phyloP scores from a whole-genome alignment of 129 eudicot species.

The Chrysanthemum seticuspe region DNA sequence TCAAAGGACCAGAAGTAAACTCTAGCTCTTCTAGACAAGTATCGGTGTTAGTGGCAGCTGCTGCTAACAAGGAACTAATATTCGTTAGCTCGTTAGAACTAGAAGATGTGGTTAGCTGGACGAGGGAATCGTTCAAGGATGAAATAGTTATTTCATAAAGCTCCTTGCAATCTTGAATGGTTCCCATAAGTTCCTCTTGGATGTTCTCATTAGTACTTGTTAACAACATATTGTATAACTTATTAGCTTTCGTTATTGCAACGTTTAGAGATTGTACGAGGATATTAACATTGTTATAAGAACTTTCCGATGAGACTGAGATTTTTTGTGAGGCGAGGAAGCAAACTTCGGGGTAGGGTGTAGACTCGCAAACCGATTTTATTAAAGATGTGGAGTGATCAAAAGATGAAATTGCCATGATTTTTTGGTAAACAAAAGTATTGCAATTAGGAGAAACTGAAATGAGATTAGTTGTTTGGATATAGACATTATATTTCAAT shows the following conservation, averaged over 20 bases:
- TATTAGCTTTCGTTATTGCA: slow-evolving; percentile 53
- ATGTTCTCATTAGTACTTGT: slow-evolving; percentile 27
- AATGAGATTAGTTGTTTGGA: slow-evolving; percentile 11
- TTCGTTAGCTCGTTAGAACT: slow-evolving; percentile 31
- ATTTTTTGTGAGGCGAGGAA: slow-evolving; percentile 46
- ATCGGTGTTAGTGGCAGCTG: slow-evolving; percentile 71
- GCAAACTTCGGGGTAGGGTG: slow-evolving; percentile 75
- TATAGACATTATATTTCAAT: slow-evolving; percentile 10
- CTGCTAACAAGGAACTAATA: slow-evolving; percentile 63
- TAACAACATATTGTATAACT: slow-evolving; percentile 45
- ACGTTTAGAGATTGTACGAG: slow-evolving; percentile 59
- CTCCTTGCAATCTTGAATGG: slow-evolving; percentile 72
- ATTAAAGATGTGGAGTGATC: slow-evolving; percentile 5
- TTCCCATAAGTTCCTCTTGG: slow-evolving; percentile 67
- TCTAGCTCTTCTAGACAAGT: slow-evolving; percentile 86
- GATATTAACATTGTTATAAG: slow-evolving; percentile 38
- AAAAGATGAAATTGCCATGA: slow-evolving; percentile 13
- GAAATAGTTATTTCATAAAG: slow-evolving; percentile 68
- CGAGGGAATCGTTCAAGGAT: slow-evolving; percentile 44
- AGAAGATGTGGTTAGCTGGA: slow-evolving; percentile 18
- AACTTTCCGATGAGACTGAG: slow-evolving; percentile 36
- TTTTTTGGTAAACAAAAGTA: not conserved
- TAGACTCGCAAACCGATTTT: slow-evolving; percentile 53
- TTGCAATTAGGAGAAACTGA: not conserved
- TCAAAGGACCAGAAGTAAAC: slow-evolving; percentile 66